Conservation (phyloP, 495 filamentous ascomycete species). For the Elaphomyces granulatus region DNA sequence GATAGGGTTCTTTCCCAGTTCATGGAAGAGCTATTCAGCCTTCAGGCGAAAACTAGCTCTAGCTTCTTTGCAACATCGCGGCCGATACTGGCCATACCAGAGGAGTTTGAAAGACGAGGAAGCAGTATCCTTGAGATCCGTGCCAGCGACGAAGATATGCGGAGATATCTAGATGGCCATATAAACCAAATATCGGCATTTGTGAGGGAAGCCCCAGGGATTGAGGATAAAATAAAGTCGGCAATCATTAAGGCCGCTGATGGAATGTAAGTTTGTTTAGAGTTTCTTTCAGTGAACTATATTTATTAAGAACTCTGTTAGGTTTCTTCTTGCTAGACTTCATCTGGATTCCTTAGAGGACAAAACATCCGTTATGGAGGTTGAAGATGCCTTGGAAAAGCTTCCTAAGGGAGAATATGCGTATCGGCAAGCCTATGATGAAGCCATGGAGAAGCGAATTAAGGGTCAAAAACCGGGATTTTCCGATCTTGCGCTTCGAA, state of each 20-base stretch:
- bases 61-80: constrained; percentile 21
- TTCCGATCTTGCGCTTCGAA: constrained; percentile 14
- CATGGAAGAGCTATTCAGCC: constrained; percentile 18
- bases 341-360: constrained; percentile 17
- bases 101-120: constrained; percentile 10
- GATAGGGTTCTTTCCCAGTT: constrained; percentile 13
- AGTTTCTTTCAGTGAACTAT: background rate
- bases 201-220: constrained; percentile 8
- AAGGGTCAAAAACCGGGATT: constrained; percentile 15
- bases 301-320: constrained; percentile 5
- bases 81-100: constrained; percentile 14
- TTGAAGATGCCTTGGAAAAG: constrained; percentile 15
- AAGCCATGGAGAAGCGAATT: constrained; percentile 25
- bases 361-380: constrained; percentile 15
- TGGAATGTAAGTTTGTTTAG: constrained; percentile 9
- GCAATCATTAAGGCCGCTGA: constrained; percentile 13
- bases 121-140: constrained; percentile 15
- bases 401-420: constrained; percentile 12
- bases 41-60: constrained; percentile 13
- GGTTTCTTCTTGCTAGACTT: constrained; percentile 26
- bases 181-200: constrained; percentile 14
- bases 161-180: constrained; percentile 18
- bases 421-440: constrained; percentile 18
- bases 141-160: constrained; percentile 19
- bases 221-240: constrained; percentile 13